Evolutionary conservation across 176 grass and related monocot genomes (phyloP).

Genomic region (Calamus simplicifolius): DNA sequence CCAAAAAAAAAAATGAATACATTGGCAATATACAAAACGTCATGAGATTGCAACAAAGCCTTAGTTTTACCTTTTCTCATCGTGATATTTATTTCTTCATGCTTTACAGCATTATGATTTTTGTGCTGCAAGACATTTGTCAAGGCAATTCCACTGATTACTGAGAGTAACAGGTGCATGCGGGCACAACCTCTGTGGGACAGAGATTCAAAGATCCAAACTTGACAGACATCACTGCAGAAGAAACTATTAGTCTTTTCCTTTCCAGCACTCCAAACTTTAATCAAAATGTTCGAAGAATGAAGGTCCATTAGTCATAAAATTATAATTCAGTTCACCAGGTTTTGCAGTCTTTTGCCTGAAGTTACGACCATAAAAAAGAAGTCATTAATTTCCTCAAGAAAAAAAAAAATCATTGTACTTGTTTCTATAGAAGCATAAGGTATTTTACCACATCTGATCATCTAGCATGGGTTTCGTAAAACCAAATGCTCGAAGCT

Average conservation of each 20-base stretch:
- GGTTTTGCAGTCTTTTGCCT: slow-evolving; percentile 56
- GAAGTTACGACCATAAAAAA: slow-evolving; percentile 4
- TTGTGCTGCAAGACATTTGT: no score
- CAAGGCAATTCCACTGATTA: no score
- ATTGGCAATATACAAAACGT: no score
- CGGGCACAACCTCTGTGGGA: neutral
- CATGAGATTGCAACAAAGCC: no score
- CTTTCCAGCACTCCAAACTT: neutral
- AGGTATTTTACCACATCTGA: slow-evolving; percentile 40
- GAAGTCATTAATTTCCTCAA: neutral
- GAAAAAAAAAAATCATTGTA: neutral
- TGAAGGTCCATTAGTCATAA: slow-evolving; percentile 43
- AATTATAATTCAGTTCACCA: slow-evolving; percentile 55
- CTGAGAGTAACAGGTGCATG: no score
- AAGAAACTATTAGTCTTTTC: neutral
- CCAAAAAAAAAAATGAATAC: no score
- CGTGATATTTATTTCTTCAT: no score
- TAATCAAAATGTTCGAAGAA: slow-evolving; percentile 54
- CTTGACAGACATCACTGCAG: neutral
- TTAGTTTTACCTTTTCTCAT: no score
- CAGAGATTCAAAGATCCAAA: neutral
- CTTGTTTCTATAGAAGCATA: neutral
- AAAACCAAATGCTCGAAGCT: slow-evolving; percentile 44
- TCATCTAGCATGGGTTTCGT: slow-evolving; percentile 57
- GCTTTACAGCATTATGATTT: no score